Evolutionary conservation across 2,329 filamentous ascomycete species (phyloP).

Genomic region (Cercospora beticola): DNA sequence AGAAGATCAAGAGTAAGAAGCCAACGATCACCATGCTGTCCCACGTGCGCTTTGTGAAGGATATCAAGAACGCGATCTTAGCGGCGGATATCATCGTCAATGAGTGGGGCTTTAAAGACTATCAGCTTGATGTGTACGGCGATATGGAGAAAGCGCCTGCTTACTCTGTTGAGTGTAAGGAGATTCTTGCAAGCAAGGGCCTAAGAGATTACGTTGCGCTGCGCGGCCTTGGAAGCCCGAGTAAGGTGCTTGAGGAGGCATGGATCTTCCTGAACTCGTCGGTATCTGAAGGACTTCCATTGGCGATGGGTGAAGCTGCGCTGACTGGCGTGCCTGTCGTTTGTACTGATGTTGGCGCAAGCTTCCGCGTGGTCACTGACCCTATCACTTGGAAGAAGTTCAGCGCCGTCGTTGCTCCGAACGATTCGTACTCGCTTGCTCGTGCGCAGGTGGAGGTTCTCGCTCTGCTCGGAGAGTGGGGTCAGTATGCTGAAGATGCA

Average conservation of each 20-base stretch:
- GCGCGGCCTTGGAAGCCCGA: slow-evolving; percentile 54
- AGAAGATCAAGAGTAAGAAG: slow-evolving; percentile 51
- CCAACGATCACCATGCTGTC: slow-evolving; percentile 63
- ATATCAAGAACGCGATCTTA: slow-evolving; percentile 60
- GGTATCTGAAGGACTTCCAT: slow-evolving; percentile 47
- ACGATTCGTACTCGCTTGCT: slow-evolving; percentile 61
- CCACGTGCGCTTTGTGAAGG: slow-evolving; percentile 56
- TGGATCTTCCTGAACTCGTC: slow-evolving; percentile 52
- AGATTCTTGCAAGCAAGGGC: slow-evolving; percentile 52
- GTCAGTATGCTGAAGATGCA: slow-evolving; percentile 56
- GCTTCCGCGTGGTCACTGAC: slow-evolving; percentile 57
- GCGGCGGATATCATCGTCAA: slow-evolving; percentile 62
- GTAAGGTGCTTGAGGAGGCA: slow-evolving; percentile 55
- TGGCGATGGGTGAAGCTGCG: slow-evolving; percentile 49
- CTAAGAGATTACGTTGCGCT: slow-evolving; percentile 48
- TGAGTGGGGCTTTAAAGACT: slow-evolving; percentile 59
- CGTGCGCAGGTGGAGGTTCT: slow-evolving; percentile 63
- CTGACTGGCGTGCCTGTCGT: slow-evolving; percentile 47
- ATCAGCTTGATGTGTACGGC: slow-evolving; percentile 59
- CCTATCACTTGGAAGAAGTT: slow-evolving; percentile 51
- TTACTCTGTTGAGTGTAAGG: slow-evolving; percentile 55
- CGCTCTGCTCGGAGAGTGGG: slow-evolving; percentile 62
- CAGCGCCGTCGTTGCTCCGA: slow-evolving; percentile 64
- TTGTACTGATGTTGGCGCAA: slow-evolving; percentile 56
- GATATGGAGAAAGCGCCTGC: slow-evolving; percentile 58